phyloP scores from a whole-genome alignment of 371 early-diverging fungal species.

The Syncephalis fuscata region DNA sequence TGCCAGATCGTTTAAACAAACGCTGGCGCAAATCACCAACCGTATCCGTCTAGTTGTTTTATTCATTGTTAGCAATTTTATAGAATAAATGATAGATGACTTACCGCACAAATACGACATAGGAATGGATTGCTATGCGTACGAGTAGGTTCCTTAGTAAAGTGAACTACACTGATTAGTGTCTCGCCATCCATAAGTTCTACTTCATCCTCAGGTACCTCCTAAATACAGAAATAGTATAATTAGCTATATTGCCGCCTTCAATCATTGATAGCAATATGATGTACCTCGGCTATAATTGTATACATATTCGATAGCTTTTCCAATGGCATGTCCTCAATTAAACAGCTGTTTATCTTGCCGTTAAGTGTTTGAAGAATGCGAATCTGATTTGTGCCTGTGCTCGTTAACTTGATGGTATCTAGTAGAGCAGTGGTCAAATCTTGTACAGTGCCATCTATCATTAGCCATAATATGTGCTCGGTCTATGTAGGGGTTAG shows the following conservation, averaged over 20 bases:
- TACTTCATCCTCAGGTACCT: conserved; percentile 42
- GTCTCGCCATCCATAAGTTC: conserved; percentile 21
- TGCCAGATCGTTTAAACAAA: conserved; percentile 48
- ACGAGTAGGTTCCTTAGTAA: conserved; percentile 36
- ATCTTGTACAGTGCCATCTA: conserved; percentile 30
- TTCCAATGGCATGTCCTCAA: conserved; percentile 17
- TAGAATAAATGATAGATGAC: background rate
- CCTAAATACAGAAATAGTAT: conserved; percentile 16
- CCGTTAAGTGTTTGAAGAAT: conserved; percentile 20
- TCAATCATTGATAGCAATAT: too few relatives aligned
- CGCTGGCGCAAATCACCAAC: conserved; percentile 51
- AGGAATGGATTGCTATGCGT: conserved; percentile 74
- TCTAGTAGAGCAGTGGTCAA: conserved; percentile 34
- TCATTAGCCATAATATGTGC: conserved; percentile 33
- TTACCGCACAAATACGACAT: conserved; percentile 41
- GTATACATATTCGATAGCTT: conserved; percentile 9
- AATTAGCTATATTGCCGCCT: conserved; percentile 8
- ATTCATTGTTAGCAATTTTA: too few relatives aligned
- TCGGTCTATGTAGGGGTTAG: too few relatives aligned
- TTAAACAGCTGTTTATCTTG: conserved; percentile 20
- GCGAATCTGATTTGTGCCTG: conserved; percentile 16
- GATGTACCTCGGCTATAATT: conserved; percentile 13
- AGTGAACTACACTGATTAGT: conserved; percentile 52
- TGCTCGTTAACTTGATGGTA: conserved; percentile 21
- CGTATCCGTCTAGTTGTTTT: conserved; percentile 52